Percentiles rank a stretch among this genome's conserved stretches.
Evolutionary conservation across 495 filamentous ascomycete genomes (phyloP).

Genomic region (Penicillium coprophilum): DNA sequence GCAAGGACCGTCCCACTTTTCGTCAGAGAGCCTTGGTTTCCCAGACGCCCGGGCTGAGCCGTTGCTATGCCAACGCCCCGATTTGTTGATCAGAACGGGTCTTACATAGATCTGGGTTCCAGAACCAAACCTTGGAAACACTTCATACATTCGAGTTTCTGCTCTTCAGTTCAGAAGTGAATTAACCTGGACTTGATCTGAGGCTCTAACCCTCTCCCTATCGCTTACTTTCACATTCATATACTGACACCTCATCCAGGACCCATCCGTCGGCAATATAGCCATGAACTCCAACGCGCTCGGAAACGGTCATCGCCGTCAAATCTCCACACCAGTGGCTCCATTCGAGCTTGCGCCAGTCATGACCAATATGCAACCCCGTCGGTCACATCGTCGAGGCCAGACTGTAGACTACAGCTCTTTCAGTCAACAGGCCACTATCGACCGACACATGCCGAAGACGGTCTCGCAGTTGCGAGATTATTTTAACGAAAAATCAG

Average conservation of each 20-base stretch:
- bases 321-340: constrained; percentile 76
- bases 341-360: constrained; percentile 59
- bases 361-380: constrained; percentile 20
- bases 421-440: constrained; percentile 43
- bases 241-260: constrained; percentile 43
- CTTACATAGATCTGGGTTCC: constrained; percentile 37
- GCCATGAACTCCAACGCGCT: constrained; percentile 32
- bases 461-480: constrained; percentile 33
- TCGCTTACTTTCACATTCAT: constrained; percentile 31
- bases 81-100: constrained; percentile 49
- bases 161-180: constrained; percentile 19
- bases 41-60: constrained; percentile 31
- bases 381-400: constrained; percentile 64
- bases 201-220: constrained; percentile 28
- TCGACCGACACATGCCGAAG: constrained; percentile 27
- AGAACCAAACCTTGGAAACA: constrained; percentile 18
- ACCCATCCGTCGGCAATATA: constrained; percentile 25
- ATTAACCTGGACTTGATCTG: not conserved
- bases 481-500: constrained; percentile 38
- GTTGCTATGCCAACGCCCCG: constrained; percentile 47
- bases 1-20: constrained; percentile 22
- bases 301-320: constrained; percentile 63
- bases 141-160: constrained; percentile 32
- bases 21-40: constrained; percentile 35
- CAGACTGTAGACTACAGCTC: constrained; percentile 72